Percentiles rank a stretch among this genome's conserved stretches.
Conservation (phyloP, 2,329 filamentous ascomycete species). For the Sporothrix globosa region DNA sequence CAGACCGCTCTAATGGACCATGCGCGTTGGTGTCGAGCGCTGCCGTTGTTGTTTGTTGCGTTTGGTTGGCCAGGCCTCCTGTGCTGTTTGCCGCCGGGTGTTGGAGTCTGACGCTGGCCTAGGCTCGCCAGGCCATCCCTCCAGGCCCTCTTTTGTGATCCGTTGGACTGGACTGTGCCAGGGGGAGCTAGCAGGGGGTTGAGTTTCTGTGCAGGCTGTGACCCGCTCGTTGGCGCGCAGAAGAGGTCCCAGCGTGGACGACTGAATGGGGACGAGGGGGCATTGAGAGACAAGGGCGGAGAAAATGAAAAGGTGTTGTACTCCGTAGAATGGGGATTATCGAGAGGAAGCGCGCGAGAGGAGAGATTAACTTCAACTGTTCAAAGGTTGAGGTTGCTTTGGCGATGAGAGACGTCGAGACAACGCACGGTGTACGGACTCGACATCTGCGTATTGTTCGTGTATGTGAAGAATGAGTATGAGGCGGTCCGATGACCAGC, state of each 20-base stretch:
- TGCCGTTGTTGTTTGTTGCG: slow-evolving; percentile 24
- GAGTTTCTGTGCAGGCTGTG: slow-evolving; percentile 6
- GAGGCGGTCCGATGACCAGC: neutral
- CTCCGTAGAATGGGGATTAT: neutral
- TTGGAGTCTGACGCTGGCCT: neutral
- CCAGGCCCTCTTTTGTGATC: slow-evolving; percentile 24
- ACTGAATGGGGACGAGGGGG: neutral
- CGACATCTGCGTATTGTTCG: neutral
- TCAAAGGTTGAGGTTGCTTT: neutral
- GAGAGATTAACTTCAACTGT: neutral
- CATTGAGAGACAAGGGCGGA: neutral
- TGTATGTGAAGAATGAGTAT: slow-evolving; percentile 1
- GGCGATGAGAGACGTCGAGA: neutral
- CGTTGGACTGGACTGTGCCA: slow-evolving; percentile 23
- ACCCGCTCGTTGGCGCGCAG: slow-evolving; percentile 27
- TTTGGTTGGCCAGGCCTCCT: slow-evolving; percentile 27
- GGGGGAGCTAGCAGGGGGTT: slow-evolving; percentile 26
- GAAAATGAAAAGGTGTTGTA: neutral
- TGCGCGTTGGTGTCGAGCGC: slow-evolving; percentile 1
- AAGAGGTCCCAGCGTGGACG: slow-evolving; percentile 23
- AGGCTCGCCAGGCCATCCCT: neutral
- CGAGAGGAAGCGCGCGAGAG: neutral
- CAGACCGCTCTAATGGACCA: slow-evolving; percentile 25
- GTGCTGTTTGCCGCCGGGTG: slow-evolving; percentile 28
- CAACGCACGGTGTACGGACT: neutral